Conservation (phyloP, 352 stramenopile species). For the Globisporangium orthogonon region DNA sequence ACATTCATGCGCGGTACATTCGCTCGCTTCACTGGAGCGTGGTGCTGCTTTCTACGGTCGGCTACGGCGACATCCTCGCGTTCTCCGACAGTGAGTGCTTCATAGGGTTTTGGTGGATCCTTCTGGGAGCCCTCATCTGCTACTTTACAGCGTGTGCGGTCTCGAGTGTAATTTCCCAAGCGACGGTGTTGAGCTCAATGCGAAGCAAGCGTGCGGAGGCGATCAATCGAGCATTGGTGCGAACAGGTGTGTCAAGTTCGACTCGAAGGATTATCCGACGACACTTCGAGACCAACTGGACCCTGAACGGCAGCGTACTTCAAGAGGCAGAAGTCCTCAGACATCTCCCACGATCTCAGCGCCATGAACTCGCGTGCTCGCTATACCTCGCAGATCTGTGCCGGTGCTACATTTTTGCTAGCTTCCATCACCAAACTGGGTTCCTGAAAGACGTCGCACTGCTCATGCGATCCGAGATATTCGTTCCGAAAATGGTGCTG, state of each 20-base stretch:
- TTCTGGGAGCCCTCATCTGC: constrained; percentile 64
- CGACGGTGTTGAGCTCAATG: constrained; percentile 39
- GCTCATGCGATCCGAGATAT: constrained; percentile 43
- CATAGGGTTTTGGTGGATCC: constrained; percentile 62
- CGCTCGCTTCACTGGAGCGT: constrained; percentile 67
- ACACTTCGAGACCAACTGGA: constrained; percentile 73
- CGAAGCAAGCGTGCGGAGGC: constrained; percentile 44
- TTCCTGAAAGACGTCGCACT: constrained; percentile 29
- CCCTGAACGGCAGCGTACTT: constrained; percentile 53
- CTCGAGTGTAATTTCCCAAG: constrained; percentile 48
- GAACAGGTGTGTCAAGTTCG: constrained; percentile 34
- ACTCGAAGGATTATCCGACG: constrained; percentile 48
- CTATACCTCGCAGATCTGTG: constrained; percentile 34
- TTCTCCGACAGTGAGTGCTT: constrained; percentile 34
- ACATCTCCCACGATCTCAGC: constrained; percentile 44
- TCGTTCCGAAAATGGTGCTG: constrained; percentile 46
- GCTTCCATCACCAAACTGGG: constrained; percentile 1
- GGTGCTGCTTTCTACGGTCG: constrained; percentile 65
- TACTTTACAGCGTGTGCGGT: constrained; percentile 60
- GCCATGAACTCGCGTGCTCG: constrained; percentile 18
- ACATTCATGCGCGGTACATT: constrained; percentile 54
- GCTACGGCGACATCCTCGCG: constrained; percentile 34
- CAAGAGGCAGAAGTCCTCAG: constrained; percentile 39
- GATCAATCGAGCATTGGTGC: constrained; percentile 56
- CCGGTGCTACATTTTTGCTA: constrained; percentile 24